Evolutionary conservation across 2,329 filamentous ascomycete species (phyloP), one percentile per base, ranked within the genome.

Genomic region (Blumeria hordei): DNA sequence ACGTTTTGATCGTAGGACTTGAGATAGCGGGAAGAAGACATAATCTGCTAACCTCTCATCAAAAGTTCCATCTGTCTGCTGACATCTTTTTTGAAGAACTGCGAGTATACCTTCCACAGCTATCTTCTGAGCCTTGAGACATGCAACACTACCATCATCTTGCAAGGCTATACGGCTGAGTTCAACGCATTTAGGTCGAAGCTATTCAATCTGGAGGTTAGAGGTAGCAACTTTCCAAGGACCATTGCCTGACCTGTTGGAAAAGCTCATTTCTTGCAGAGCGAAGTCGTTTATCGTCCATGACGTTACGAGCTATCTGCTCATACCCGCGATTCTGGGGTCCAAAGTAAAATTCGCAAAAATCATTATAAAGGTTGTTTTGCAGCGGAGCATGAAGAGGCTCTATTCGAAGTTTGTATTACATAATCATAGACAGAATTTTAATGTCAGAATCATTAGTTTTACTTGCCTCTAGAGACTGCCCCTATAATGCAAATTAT

Each of bases 11-110:
- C 86, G 81, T 62, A 98, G 81, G 41, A 96, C 78, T 61, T 92
- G 83, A 0, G 86, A 88, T 0, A 98, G 71, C 0, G 92, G 92
- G 59, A 95, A 94, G 71, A 96, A 96, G 63, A 85, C 76, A 71
- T 96, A 98, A 70, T 95, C 88, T 12, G 88, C 87, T 16, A 96
- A 71, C 65, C 88, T 90, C 54, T 81, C 75, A 65, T 95, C 86
- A 16, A 96, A 67, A 0, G 71, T 69, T 1, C 69, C 65, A 59
- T 77, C 71, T 69, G 61, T 61, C 73, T 73, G 35, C 65, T 64
- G 47, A 55, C 63, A 66, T 21, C 62, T 62, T 50, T 57, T 39
- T 57, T 71, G 64, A 4, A 80, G 66, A n/a, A 76, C 65, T 21
- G 59, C 59, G 34, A 71, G 66, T 2, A 80, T 65, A 56, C 72